These are phyloP conservation scores for Aspergillus caelatus DNA, from an alignment of 2,329 filamentous ascomycete species.

Conservation along the genomic window DNA sequence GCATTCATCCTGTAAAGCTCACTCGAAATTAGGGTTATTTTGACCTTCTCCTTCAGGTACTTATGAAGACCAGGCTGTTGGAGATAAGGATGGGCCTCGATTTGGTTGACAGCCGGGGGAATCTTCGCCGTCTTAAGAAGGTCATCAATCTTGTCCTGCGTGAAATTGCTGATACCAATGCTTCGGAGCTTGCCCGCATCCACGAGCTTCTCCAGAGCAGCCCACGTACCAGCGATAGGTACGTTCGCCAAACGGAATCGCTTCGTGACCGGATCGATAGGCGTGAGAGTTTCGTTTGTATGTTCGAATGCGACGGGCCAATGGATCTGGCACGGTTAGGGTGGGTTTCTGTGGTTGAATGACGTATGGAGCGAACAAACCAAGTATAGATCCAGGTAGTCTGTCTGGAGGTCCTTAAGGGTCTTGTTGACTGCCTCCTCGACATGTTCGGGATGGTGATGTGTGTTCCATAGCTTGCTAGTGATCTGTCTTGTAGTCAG, in stretches of 20 bases:
- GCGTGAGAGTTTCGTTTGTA: slow-evolving; percentile 31
- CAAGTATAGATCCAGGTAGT: slow-evolving; percentile 58
- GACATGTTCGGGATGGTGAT: slow-evolving; percentile 54
- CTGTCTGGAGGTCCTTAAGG: slow-evolving; percentile 53
- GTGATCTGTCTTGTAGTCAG: slow-evolving; percentile 46
- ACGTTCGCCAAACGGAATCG: slow-evolving; percentile 32
- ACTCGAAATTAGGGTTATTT: background rate
- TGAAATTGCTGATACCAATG: slow-evolving; percentile 44
- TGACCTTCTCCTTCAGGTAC: slow-evolving; percentile 57
- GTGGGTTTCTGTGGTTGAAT: background rate
- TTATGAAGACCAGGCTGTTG: slow-evolving; percentile 59
- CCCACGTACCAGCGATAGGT: slow-evolving; percentile 38
- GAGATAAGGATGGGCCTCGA: slow-evolving; percentile 68
- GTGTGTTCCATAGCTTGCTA: slow-evolving; percentile 62
- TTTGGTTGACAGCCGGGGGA: slow-evolving; percentile 65
- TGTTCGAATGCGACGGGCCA: slow-evolving; percentile 37
- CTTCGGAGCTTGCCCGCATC: slow-evolving; percentile 37
- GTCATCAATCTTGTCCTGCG: slow-evolving; percentile 37
- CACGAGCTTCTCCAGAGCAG: slow-evolving; percentile 38
- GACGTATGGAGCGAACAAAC: slow-evolving; percentile 36
- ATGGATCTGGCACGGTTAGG: slow-evolving; percentile 32
- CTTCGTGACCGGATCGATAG: slow-evolving; percentile 28
- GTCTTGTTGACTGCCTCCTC: slow-evolving; percentile 53
- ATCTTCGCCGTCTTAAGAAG: slow-evolving; percentile 49
- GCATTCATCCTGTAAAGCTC: background rate